A percentile compares a stretch with the other conserved stretches of the same genome.
phyloP scores from a whole-genome alignment of 2,329 filamentous ascomycete genomes.

The Ascochyta koolunga region DNA sequence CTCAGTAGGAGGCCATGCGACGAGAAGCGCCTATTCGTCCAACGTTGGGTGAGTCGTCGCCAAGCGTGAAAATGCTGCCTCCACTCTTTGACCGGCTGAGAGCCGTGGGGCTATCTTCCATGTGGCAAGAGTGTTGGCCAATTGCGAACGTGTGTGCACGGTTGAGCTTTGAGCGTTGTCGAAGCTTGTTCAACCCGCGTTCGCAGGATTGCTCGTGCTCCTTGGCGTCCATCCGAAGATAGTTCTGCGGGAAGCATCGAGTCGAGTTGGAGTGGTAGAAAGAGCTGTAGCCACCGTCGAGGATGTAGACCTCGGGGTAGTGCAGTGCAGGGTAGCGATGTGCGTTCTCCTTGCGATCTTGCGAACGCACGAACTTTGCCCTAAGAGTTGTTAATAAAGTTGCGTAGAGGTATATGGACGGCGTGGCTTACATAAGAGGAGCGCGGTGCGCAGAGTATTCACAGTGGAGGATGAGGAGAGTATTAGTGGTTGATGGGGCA shows the following conservation, averaged over 20 bases:
- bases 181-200: constrained; percentile 90
- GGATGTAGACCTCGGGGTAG: constrained; percentile 97
- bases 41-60: constrained; percentile 38
- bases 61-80: constrained; percentile 38
- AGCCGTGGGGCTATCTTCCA: constrained; percentile 68
- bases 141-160: constrained; percentile 96
- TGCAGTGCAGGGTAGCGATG: constrained; percentile 86
- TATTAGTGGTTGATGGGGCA: constrained; percentile 67
- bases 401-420: background rate
- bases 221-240: constrained; percentile 94
- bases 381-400: constrained; percentile 42
- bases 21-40: constrained; percentile 43
- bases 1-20: constrained; percentile 49
- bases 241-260: constrained; percentile 91
- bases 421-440: constrained; percentile 73
- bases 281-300: constrained; percentile 93
- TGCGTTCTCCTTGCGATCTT: constrained; percentile 84
- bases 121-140: constrained; percentile 69
- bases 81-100: constrained; percentile 42
- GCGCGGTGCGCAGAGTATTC: constrained; percentile 97
- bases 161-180: constrained; percentile 83
- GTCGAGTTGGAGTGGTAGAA: constrained; percentile 82
- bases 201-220: constrained; percentile 93
- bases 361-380: constrained; percentile 87
- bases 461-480: constrained; percentile 92